Evolutionary conservation across 2,329 filamentous ascomycete genomes (phyloP), one percentile per base, ranked within the genome.

Genomic region (Botryotinia convoluta): DNA sequence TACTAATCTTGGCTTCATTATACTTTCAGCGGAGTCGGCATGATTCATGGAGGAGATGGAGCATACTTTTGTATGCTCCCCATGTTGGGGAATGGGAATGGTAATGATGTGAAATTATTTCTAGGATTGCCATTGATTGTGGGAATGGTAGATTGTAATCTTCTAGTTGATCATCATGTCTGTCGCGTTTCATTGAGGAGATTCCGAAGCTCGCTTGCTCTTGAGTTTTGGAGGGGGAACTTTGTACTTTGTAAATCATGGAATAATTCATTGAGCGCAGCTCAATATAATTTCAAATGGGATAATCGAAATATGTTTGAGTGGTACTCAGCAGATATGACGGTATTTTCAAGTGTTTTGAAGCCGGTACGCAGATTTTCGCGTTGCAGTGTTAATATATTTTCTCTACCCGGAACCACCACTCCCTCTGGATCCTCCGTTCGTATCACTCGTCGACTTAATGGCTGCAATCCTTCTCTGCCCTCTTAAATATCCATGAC

Each of bases 361-460:
- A n/a, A 54, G 48, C 26, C 48, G 5, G 12, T n/a, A 7, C 26
- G 12, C 12, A 54, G 12, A 54, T n/a, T 1, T 54, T 54, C 48
- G 12, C 48, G 8, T 54, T 54, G 1, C 48, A n/a, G 48, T n/a
- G 45, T 12, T 26, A 3, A 54, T 54, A 16, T 5, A 16, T n/a
- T 16, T n/a, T 14, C 10, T 14, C 26, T 26, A 14, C 5, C 48
- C 26, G 1, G 12, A 16, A 3, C 2, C 26, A n/a, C 26, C 12
- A n/a, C 22, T 54, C 26, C 5, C 12, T 4, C 3, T 26, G 48
- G 0, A 1, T 0, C 0, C 26, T 54, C 14, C 26, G n/a, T 0
- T 7, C 4, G 5, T 14, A n/a, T 16, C 12, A n/a, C 48, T 16
- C 5, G 2, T 3, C 26, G 12, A 1, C 12, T n/a, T 7, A 16